Evolutionary conservation across 2,329 filamentous ascomycete genomes (phyloP).

Genomic region (Colletotrichum musae): DNA sequence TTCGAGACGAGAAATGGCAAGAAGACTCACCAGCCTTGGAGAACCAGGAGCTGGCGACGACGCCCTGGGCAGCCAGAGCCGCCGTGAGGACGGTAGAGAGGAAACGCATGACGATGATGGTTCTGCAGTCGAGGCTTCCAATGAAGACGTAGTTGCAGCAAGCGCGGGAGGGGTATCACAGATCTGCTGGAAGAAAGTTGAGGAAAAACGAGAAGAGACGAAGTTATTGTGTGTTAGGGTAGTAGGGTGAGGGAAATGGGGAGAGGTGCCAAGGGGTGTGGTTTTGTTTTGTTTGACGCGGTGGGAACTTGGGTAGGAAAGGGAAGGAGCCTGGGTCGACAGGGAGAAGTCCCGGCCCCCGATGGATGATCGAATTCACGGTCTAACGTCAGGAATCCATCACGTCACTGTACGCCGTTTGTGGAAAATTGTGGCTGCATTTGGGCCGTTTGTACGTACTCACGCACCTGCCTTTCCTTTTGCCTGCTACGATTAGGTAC

Average conservation of each 20-base stretch:
- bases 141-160: slow-evolving; percentile 26
- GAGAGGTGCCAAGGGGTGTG: slow-evolving; percentile 32
- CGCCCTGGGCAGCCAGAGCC: slow-evolving; percentile 79
- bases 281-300: slow-evolving; percentile 41
- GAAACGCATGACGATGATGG: slow-evolving; percentile 79
- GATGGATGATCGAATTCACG: slow-evolving; percentile 22
- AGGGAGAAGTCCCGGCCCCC: slow-evolving; percentile 25
- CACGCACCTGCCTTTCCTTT: slow-evolving; percentile 5
- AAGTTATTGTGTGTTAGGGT: slow-evolving; percentile 29
- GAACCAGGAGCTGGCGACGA: slow-evolving; percentile 86
- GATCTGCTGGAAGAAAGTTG: slow-evolving; percentile 40
- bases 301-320: slow-evolving; percentile 6
- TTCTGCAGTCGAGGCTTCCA: slow-evolving; percentile 33
- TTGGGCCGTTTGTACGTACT: slow-evolving; percentile 28
- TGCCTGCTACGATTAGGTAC: background rate
- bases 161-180: slow-evolving; percentile 32
- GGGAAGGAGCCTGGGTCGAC: slow-evolving; percentile 25
- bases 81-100: slow-evolving; percentile 78
- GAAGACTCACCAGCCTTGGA: slow-evolving; percentile 80
- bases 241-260: slow-evolving; percentile 15
- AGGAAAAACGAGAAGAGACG: slow-evolving; percentile 15
- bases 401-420: slow-evolving; percentile 41
- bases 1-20: background rate
- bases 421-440: slow-evolving; percentile 40
- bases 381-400: slow-evolving; percentile 41